Conservation (phyloP, 345 rosid genomes). For the Lepidium aucheri region DNA sequence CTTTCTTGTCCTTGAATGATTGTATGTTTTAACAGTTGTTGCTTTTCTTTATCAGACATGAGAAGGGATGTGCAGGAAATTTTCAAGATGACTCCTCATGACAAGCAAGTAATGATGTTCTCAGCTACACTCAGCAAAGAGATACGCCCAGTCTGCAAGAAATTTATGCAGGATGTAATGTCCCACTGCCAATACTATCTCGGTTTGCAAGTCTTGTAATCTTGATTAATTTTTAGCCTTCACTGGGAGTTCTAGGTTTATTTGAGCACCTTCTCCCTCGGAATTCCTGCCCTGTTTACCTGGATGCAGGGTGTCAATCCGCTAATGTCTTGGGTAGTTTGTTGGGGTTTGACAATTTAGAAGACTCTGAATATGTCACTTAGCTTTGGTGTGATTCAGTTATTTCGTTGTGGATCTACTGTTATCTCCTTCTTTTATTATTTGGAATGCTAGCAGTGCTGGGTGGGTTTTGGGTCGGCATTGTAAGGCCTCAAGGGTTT, state of each 20-base stretch:
- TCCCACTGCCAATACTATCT: constrained; percentile 51
- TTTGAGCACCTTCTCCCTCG: background rate
- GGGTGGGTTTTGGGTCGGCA: background rate
- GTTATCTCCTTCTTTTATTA: background rate
- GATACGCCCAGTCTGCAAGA: constrained; percentile 99
- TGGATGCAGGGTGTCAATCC: background rate
- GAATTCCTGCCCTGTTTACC: background rate
- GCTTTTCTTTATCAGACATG: constrained; percentile 49
- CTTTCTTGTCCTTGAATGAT: background rate
- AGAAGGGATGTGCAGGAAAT: constrained; percentile 97
- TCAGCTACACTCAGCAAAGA: constrained; percentile 99
- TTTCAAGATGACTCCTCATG: constrained; percentile 98
- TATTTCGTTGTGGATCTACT: background rate
- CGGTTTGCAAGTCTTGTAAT: constrained; percentile 41
- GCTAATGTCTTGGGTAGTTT: background rate
- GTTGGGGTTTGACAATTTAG: background rate
- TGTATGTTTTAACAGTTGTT: background rate
- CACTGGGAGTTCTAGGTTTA: constrained; percentile 11
- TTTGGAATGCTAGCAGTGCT: background rate
- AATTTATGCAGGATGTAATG: constrained; percentile 99
- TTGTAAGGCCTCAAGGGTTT: background rate
- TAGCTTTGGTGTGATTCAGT: background rate
- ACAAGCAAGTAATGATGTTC: constrained; percentile 99
- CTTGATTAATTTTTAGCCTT: constrained; percentile 36
- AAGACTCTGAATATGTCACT: background rate